Conservation (phyloP, 23 red algal genomes). For the Gracilaria vermiculophylla region DNA sequence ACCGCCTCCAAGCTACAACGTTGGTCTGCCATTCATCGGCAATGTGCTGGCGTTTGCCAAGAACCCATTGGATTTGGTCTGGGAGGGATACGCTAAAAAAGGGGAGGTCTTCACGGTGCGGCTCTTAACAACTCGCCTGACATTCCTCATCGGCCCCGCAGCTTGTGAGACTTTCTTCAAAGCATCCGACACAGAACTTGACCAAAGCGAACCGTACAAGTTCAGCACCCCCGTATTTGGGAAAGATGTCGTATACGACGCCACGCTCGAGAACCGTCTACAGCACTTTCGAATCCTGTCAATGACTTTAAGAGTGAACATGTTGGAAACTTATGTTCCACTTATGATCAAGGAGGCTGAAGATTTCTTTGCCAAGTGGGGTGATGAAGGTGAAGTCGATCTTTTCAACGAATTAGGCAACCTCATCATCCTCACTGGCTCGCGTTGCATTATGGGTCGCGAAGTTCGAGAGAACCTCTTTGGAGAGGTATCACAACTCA, state of each 20-base stretch:
- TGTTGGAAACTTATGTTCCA: slow-evolving; percentile 87
- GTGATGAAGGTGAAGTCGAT: slow-evolving; percentile 78
- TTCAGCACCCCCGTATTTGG: slow-evolving; percentile 98
- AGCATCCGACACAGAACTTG: slow-evolving; percentile 90
- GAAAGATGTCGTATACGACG: slow-evolving; percentile 95
- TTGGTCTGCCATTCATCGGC: slow-evolving; percentile 79
- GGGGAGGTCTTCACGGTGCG: slow-evolving; percentile 93
- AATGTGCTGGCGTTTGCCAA: slow-evolving; percentile 83
- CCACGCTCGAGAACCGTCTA: slow-evolving; percentile 76
- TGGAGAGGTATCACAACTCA: slow-evolving; percentile 89
- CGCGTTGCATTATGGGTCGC: slow-evolving; percentile 94
- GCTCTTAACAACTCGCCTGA: slow-evolving; percentile 78
- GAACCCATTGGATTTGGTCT: slow-evolving; percentile 82
- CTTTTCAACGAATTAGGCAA: slow-evolving; percentile 76
- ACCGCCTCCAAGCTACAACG: slow-evolving; percentile 84
- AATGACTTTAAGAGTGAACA: slow-evolving; percentile 77
- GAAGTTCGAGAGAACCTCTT: slow-evolving; percentile 98
- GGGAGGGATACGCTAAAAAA: slow-evolving; percentile 70
- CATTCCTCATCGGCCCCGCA: slow-evolving; percentile 84
- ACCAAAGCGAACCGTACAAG: slow-evolving; percentile 89
- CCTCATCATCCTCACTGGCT: slow-evolving; percentile 97
- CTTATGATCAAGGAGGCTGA: slow-evolving; percentile 93
- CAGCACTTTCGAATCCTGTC: slow-evolving; percentile 94
- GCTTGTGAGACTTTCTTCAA: slow-evolving; percentile 91
- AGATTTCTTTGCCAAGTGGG: slow-evolving; percentile 74